These are phyloP conservation scores for Grosmannia serpens DNA, from an alignment of 2,329 filamentous ascomycete species.

Conservation along the genomic window DNA sequence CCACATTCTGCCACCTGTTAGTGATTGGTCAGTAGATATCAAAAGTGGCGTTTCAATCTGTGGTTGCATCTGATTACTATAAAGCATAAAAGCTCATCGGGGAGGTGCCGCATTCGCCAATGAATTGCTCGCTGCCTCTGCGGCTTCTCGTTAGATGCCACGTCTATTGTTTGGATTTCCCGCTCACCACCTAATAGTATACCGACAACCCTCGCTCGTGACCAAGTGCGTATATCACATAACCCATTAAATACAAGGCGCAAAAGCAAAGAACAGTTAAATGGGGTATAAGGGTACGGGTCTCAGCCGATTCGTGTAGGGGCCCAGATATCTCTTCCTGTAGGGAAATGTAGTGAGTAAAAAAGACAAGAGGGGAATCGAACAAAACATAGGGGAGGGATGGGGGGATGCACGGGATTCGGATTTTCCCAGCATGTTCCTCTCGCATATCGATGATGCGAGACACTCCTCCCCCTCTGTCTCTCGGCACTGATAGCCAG, in stretches of 20 bases:
- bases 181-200: not conserved
- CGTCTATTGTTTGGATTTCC: not conserved
- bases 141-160: not conserved
- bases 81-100: not conserved
- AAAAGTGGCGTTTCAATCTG: not conserved
- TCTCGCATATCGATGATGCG: not conserved
- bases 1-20: no score
- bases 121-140: not conserved
- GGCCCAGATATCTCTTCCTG: not conserved
- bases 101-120: not conserved
- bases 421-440: not conserved
- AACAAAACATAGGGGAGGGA: not conserved
- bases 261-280: conserved; percentile 1
- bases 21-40: no score
- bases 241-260: conserved; percentile 1
- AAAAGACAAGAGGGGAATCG: not conserved
- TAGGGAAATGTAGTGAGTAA: not conserved
- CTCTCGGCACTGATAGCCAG: not conserved
- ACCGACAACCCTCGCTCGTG: conserved; percentile 1
- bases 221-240: conserved; percentile 2
- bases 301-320: not conserved
- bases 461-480: not conserved
- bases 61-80: not conserved
- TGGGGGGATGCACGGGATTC: not conserved
- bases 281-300: conserved; percentile 2